A percentile compares a stretch with the other conserved stretches of the same genome.
phyloP scores from a whole-genome alignment of 352 stramenopile species.

The Hyaloperonospora arabidopsidis region DNA sequence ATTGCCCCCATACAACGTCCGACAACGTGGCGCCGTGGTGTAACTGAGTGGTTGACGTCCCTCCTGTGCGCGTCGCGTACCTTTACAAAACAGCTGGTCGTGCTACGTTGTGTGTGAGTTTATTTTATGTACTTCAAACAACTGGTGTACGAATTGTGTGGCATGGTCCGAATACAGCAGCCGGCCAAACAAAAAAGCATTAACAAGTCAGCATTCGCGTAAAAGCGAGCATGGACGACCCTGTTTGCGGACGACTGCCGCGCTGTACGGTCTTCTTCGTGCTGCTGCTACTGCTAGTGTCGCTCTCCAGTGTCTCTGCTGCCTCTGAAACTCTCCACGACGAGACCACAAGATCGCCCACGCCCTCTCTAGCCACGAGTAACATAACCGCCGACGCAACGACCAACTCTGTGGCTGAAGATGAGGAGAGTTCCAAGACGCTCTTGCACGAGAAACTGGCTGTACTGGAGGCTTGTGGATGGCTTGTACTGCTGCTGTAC shows the following conservation, averaged over 20 bases:
- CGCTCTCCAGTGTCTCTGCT: conserved; percentile 3
- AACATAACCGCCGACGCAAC: conserved; percentile 2
- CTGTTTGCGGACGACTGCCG: conserved; percentile 7
- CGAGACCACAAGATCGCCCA: conserved; percentile 1
- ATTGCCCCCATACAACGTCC: too few relatives aligned
- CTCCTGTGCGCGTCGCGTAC: too few relatives aligned
- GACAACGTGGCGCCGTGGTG: too few relatives aligned
- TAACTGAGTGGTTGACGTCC: too few relatives aligned
- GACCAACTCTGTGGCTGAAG: conserved; percentile 6
- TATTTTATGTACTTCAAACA: too few relatives aligned
- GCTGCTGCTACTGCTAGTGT: conserved; percentile 8
- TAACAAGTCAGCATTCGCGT: conserved; percentile 19
- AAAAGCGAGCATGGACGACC: conserved; percentile 14
- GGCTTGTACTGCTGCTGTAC: conserved; percentile 58
- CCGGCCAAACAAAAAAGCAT: conserved; percentile 1
- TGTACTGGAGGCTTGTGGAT: conserved; percentile 47
- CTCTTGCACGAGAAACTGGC: conserved; percentile 32
- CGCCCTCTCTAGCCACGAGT: background rate
- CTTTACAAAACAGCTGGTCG: too few relatives aligned
- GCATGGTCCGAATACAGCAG: conserved; percentile 4
- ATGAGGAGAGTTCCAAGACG: conserved; percentile 11
- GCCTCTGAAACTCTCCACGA: conserved; percentile 8
- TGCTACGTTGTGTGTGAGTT: too few relatives aligned
- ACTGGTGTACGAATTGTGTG: conserved; percentile 14
- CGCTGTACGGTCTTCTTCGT: background rate